These are phyloP conservation scores for Melocanna baccifera DNA, from an alignment of 176 grass and related monocot species.

Conservation along the genomic window DNA sequence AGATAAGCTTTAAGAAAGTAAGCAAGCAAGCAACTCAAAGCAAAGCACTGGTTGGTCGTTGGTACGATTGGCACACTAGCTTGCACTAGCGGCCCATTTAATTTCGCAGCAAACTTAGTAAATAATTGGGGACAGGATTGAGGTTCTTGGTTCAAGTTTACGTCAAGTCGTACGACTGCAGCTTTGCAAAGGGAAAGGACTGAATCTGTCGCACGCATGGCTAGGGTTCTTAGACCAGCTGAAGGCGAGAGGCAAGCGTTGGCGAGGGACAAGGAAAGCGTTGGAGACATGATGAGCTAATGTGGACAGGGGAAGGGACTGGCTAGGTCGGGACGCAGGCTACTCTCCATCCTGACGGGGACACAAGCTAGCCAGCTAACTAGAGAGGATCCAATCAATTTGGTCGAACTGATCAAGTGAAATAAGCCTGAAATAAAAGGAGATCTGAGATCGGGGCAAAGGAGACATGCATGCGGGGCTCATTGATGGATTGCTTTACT, in stretches of 20 bases:
- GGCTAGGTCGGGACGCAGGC: background rate
- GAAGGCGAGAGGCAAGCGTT: background rate
- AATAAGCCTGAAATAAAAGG: conserved; percentile 5
- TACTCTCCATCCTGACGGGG: background rate
- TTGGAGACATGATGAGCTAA: background rate
- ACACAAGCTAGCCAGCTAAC: background rate
- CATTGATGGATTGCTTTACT: background rate
- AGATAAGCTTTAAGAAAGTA: background rate
- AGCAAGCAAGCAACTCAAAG: background rate
- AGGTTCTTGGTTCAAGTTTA: conserved; percentile 15
- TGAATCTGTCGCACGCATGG: conserved; percentile 1
- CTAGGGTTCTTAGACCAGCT: background rate
- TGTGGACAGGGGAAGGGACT: background rate
- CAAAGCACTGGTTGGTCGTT: background rate
- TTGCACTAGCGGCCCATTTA: background rate
- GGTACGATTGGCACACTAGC: background rate
- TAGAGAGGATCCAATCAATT: background rate
- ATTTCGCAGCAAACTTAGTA: background rate
- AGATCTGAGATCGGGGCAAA: conserved; percentile 8
- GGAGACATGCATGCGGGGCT: background rate
- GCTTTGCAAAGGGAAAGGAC: background rate
- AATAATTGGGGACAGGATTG: background rate
- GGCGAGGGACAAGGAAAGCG: background rate
- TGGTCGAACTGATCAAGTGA: background rate
- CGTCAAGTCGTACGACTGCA: conserved; percentile 12